A percentile compares a stretch with the other conserved stretches of the same genome.
Evolutionary conservation across 164 flowering plant genomes (phyloP).

Genomic region (Tetracentron sinense): DNA sequence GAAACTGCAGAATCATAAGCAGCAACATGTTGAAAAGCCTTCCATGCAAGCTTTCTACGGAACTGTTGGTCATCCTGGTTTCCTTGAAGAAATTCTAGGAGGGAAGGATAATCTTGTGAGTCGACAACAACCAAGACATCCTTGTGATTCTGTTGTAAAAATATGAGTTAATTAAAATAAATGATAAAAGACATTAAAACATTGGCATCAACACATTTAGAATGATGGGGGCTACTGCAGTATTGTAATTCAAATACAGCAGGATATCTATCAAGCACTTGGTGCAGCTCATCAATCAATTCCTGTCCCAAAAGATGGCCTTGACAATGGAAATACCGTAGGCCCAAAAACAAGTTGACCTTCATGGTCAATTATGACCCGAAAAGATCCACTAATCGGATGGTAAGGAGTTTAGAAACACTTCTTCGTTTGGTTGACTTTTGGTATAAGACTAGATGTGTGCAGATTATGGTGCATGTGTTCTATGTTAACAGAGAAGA

Average conservation of each 20-base stretch:
- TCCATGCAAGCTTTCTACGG: conserved; percentile 88
- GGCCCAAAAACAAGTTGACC: no score
- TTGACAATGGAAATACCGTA: no score
- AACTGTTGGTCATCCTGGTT: conserved; percentile 52
- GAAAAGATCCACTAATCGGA: not conserved
- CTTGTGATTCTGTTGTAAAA: conserved; percentile 80
- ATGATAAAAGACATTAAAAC: not conserved
- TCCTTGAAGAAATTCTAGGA: conserved; percentile 68
- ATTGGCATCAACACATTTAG: not conserved
- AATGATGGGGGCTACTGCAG: not conserved
- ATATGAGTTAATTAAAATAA: not conserved
- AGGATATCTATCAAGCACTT: not conserved
- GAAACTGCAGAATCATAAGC: conserved; percentile 98
- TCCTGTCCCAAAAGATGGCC: not conserved
- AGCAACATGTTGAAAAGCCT: conserved; percentile 96
- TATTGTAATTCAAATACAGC: not conserved
- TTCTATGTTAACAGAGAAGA: not conserved
- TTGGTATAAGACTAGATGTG: not conserved
- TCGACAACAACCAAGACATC: conserved; percentile 95
- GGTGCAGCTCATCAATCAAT: not conserved
- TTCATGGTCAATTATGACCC: not conserved
- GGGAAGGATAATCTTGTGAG: conserved; percentile 68
- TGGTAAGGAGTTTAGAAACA: not conserved
- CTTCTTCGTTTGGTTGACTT: not conserved
- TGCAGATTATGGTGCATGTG: not conserved